Evolutionary conservation across 305 asterid genomes (phyloP).

Genomic region (Fraxinus xanthoxyloides): DNA sequence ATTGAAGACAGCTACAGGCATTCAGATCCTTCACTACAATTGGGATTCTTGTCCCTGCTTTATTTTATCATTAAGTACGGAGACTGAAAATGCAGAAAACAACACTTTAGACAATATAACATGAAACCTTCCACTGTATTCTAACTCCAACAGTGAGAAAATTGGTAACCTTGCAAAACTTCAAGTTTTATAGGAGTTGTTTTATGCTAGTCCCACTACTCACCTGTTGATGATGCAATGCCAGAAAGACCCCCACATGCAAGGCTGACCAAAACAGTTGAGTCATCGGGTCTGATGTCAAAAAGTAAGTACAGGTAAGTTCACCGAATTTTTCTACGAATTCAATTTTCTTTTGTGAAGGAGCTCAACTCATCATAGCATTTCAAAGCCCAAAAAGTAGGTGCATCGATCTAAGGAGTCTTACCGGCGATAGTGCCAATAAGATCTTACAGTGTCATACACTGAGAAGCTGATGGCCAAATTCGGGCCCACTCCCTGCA

Average conservation of each 20-base stretch:
- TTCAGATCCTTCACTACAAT: conserved; percentile 43
- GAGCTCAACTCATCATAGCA: neutral
- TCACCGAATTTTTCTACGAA: neutral
- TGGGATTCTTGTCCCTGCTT: neutral
- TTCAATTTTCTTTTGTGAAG: neutral
- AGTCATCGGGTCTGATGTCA: conserved; percentile 65
- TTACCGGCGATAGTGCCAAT: conserved; percentile 70
- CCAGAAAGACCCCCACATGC: conserved; percentile 93
- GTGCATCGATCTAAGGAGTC: neutral
- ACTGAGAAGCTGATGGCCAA: conserved; percentile 85
- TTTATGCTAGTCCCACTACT: conserved; percentile 26
- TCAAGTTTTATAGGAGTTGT: neutral
- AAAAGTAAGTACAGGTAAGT: conserved; percentile 18
- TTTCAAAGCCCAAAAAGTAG: conserved; percentile 10
- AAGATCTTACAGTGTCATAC: conserved; percentile 65
- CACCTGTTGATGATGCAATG: conserved; percentile 81
- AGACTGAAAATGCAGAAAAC: neutral
- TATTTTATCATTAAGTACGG: neutral
- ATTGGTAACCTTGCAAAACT: neutral
- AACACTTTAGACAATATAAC: neutral
- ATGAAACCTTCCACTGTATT: neutral
- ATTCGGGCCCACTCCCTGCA: conserved; percentile 88
- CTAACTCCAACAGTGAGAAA: neutral
- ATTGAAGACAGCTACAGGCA: conserved; percentile 71
- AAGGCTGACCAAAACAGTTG: conserved; percentile 64